Percentiles rank a stretch among this genome's conserved stretches.
phyloP scores from a whole-genome alignment of 2,329 filamentous ascomycete species.

The Cladosporium sp. region DNA sequence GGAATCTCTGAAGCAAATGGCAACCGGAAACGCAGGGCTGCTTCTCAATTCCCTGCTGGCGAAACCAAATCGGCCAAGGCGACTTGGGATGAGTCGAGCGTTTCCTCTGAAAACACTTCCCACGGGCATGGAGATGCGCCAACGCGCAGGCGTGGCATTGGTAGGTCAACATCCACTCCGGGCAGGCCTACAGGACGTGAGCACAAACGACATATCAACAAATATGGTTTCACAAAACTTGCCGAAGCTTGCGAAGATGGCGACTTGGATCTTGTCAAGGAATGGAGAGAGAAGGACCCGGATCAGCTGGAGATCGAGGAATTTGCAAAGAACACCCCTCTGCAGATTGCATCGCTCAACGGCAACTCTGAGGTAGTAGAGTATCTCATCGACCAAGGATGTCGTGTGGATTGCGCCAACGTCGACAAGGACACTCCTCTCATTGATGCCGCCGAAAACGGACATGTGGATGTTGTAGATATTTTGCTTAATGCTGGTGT shows the following conservation, averaged over 20 bases:
- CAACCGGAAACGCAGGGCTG: slow-evolving; percentile 36
- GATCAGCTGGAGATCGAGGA: slow-evolving; percentile 87
- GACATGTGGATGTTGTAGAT: slow-evolving; percentile 82
- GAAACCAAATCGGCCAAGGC: slow-evolving; percentile 26
- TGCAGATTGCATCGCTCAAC: slow-evolving; percentile 88
- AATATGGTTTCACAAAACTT: slow-evolving; percentile 84
- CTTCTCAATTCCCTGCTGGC: slow-evolving; percentile 46
- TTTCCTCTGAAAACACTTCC: slow-evolving; percentile 37
- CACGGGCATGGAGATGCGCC: slow-evolving; percentile 58
- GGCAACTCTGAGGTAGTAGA: slow-evolving; percentile 84
- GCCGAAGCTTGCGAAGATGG: slow-evolving; percentile 87
- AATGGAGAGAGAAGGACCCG: slow-evolving; percentile 70
- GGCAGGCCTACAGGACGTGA: slow-evolving; percentile 56
- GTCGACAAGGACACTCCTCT: slow-evolving; percentile 81
- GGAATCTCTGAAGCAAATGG: slow-evolving; percentile 33
- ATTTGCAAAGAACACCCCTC: slow-evolving; percentile 91
- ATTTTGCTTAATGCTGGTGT: slow-evolving; percentile 80
- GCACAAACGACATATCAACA: slow-evolving; percentile 82
- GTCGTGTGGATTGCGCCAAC: slow-evolving; percentile 74
- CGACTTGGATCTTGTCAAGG: slow-evolving; percentile 73
- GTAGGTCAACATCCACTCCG: slow-evolving; percentile 50
- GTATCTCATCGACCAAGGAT: slow-evolving; percentile 78
- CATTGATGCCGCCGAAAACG: slow-evolving; percentile 94
- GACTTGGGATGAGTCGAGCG: slow-evolving; percentile 62
- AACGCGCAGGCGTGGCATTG: slow-evolving; percentile 53